Conservation (phyloP, 108 stramenopile genomes). For the Epithemia pelagica region DNA sequence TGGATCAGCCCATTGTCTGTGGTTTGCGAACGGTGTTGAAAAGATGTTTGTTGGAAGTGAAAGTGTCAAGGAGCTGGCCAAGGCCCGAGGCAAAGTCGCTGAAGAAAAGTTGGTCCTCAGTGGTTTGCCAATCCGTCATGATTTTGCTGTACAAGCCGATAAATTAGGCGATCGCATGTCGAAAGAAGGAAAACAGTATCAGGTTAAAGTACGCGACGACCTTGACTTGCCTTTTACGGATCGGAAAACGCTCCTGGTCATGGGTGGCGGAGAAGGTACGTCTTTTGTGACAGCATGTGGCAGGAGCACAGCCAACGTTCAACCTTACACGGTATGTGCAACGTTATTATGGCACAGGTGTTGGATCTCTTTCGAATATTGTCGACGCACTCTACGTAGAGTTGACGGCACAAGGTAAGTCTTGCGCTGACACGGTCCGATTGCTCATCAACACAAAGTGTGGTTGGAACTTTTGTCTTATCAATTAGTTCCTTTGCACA, state of each 20-base stretch:
- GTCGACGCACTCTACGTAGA: slow-evolving; percentile 74
- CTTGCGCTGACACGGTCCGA: too few species aligned
- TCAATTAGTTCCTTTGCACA: too few species aligned
- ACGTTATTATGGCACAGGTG: too few species aligned
- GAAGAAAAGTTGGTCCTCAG: slow-evolving; percentile 76
- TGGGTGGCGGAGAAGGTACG: slow-evolving; percentile 90
- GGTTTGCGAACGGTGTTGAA: slow-evolving; percentile 90
- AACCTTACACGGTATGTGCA: too few species aligned
- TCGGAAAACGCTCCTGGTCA: slow-evolving; percentile 44
- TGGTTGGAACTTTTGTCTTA: too few species aligned
- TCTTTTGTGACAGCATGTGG: too few species aligned
- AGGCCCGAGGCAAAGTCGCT: slow-evolving; percentile 66
- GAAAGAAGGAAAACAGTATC: slow-evolving; percentile 48
- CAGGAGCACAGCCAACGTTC: too few species aligned
- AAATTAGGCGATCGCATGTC: slow-evolving; percentile 65
- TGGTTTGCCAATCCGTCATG: slow-evolving; percentile 92
- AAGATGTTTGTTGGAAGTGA: slow-evolving; percentile 87
- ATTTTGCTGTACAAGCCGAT: slow-evolving; percentile 69
- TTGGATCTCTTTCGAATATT: slow-evolving; percentile 81
- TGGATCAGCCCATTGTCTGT: slow-evolving; percentile 85
- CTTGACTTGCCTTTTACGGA: slow-evolving; percentile 43
- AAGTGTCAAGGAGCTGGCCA: slow-evolving; percentile 63
- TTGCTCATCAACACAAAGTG: too few species aligned
- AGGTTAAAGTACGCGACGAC: slow-evolving; percentile 29
- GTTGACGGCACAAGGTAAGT: slow-evolving; percentile 45